phyloP scores from a whole-genome alignment of 805 yeast genomes.

The Suhomyces sp. region DNA sequence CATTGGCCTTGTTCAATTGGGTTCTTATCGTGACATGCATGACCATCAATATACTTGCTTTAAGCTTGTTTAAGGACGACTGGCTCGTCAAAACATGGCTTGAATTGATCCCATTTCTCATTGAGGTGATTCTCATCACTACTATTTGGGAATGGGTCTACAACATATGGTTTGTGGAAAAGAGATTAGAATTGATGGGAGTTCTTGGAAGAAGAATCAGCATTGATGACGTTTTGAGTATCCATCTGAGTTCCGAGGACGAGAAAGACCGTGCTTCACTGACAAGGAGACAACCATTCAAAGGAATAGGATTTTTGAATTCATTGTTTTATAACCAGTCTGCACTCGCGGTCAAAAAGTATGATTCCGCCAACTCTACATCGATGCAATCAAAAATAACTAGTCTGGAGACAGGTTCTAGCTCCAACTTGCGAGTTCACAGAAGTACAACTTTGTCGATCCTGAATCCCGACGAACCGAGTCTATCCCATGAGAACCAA shows the following conservation, averaged over 20 bases:
- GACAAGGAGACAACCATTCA: too few relatives aligned
- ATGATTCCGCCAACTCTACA: not conserved
- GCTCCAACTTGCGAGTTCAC: conserved; percentile 2
- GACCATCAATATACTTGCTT: conserved; percentile 23
- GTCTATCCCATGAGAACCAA: conserved; percentile 1
- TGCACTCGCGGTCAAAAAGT: not conserved
- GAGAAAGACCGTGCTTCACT: too few relatives aligned
- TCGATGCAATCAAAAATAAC: too few relatives aligned
- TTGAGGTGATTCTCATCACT: conserved; percentile 51
- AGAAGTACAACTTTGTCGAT: conserved; percentile 2
- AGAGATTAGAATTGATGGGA: conserved; percentile 51
- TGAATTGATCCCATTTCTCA: conserved; percentile 39
- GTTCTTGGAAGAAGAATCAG: conserved; percentile 62
- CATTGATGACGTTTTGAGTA: conserved; percentile 37
- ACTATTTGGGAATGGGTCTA: conserved; percentile 68
- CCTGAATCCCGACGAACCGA: not conserved
- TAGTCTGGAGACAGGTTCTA: too few relatives aligned
- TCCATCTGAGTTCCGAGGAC: conserved; percentile 11
- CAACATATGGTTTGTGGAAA: conserved; percentile 51
- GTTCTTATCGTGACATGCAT: conserved; percentile 39
- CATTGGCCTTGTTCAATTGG: conserved; percentile 49
- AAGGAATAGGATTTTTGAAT: not conserved
- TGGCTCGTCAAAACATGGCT: conserved; percentile 53
- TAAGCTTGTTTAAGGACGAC: conserved; percentile 25
- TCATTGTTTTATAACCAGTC: not conserved